These are phyloP conservation scores for Plenodomus lindquistii DNA, from an alignment of 2,329 filamentous ascomycete species.

Conservation along the genomic window DNA sequence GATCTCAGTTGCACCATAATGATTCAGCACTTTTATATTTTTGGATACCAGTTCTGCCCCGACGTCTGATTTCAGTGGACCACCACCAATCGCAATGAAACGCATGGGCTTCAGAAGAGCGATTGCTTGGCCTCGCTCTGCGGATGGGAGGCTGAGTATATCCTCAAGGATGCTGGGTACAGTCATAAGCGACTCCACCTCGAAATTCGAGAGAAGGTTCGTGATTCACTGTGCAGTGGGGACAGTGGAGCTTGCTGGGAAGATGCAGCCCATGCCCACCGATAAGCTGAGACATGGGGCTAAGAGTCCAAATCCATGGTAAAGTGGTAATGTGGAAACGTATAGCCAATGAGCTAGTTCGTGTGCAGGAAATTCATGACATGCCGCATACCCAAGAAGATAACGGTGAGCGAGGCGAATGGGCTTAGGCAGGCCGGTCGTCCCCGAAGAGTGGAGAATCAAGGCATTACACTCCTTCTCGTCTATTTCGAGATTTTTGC, in stretches of 20 bases:
- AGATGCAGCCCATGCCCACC: constrained; percentile 33
- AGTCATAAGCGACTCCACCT: not conserved
- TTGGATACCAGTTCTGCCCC: constrained; percentile 22
- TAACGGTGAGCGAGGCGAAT: constrained; percentile 59
- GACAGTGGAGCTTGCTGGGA: constrained; percentile 17
- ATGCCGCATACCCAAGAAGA: constrained; percentile 3
- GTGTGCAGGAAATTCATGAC: constrained; percentile 1
- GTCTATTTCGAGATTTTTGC: too few relatives aligned
- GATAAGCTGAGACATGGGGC: constrained; percentile 37
- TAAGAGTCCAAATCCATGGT: constrained; percentile 41
- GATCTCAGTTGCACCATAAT: constrained; percentile 44
- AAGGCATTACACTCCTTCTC: too few relatives aligned
- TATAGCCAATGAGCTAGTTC: constrained; percentile 13
- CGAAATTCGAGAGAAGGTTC: not conserved
- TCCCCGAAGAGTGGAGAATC: constrained; percentile 57
- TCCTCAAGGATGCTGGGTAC: not conserved
- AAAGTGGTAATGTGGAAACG: constrained; percentile 42
- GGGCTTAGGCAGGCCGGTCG: constrained; percentile 64
- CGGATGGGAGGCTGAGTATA: not conserved
- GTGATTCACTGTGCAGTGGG: not conserved
- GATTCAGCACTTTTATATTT: constrained; percentile 41
- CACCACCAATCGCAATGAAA: not conserved
- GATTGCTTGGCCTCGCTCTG: not conserved
- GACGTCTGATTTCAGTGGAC: not conserved
- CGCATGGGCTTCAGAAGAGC: not conserved